Evolutionary conservation across 495 filamentous ascomycete genomes (phyloP), one percentile per base, ranked within the genome.

Genomic region (Filosporella fistucella): DNA sequence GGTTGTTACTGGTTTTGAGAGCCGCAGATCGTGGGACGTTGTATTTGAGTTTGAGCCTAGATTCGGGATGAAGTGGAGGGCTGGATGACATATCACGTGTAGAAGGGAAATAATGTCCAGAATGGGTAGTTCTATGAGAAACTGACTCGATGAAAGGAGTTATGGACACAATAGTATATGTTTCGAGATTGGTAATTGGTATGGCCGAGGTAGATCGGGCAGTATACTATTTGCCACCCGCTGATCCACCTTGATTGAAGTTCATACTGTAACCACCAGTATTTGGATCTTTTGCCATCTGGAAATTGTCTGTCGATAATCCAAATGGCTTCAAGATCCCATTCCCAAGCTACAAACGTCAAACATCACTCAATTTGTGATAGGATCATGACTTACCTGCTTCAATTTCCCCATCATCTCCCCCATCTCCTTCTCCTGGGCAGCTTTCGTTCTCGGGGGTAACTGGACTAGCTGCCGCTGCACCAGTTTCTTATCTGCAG

Each of bases 371-470:
- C 13, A 35, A 14, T 32, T 13, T 8, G 5, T 13, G 7, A 14
- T 10, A 32, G 45, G 8, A 35, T 1, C 14, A 28, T 23, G 20
- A 76, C 80, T 71, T 46, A 86, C 81, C 58, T 86, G 81, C 65
- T 95, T 96, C 65, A 98, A 65, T 68, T 96, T 96, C 20, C 82
- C 86, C 87, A 96, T 90, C 87, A 96, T 95, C 65, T 98, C 91
- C 6, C 72, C 80, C 75, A 90, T 89, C 66, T 98, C 93, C 58
- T 74, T 82, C 57, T 93, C 82, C 64, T 84, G 82, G 2, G 90
- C 90, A 26, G 75, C 73, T 35, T 89, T 85, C 32, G 89, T 79
- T 51, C 72, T 74, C 18, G 70, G 66, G 2, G 86, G 84, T 11
- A 96, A 70, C 22, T 66, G 67, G 29, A 68, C 65, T 23, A 95